Evolutionary conservation across 768 basidiomycete genomes (phyloP), one percentile per base, ranked within the genome.

Genomic region (Suillus occidentalis): DNA sequence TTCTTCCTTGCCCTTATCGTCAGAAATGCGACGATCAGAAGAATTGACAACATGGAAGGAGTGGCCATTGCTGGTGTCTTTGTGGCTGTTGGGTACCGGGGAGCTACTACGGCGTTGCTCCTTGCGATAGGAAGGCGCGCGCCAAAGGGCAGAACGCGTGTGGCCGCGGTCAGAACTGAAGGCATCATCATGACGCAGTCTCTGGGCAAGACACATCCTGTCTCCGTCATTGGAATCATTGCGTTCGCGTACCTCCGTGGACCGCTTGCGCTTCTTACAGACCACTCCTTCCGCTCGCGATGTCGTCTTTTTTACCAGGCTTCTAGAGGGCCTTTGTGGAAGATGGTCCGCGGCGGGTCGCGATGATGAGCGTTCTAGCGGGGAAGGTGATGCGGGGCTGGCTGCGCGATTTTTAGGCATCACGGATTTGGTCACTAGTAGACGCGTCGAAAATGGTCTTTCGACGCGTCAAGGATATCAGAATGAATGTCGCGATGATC

Each of bases 201-300:
- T 59, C 40, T 42, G 58, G 1, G 58, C 58, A 20, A 59, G 58
- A 31, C 39, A 59, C 58, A 59, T 59, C 58, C 42, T 59, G 25
- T 59, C 58, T 22, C 40, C 40, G 6, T 59, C 58, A 59, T 31
- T 28, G 58, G 58, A 42, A 16, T 18, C 16, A 18, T 59, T 59
- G 25, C 18, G 28, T 59, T 59, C 58, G 25, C 18, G 58, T 31
- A 6, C 28, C 42, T 59, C 58, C 12, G 58, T 42, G 18, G 58
- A 59, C 25, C 58, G 58, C 58, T 59, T 59, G 40, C 58, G 58
- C 58, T 59, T 59, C 28, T 59, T 59, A 42, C 58, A 59, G 28
- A 59, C 58, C 10, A 42, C 40, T 13, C 58, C 58, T 42, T 59
- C 58, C 12, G 18, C 58, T 59, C 58, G 58, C 12, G 58, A 59